Percentiles rank a stretch among this genome's conserved stretches.
These are phyloP conservation scores for Heterobasidion occidentale DNA, from an alignment of 1,284 basidiomycete species.

Conservation along the genomic window DNA sequence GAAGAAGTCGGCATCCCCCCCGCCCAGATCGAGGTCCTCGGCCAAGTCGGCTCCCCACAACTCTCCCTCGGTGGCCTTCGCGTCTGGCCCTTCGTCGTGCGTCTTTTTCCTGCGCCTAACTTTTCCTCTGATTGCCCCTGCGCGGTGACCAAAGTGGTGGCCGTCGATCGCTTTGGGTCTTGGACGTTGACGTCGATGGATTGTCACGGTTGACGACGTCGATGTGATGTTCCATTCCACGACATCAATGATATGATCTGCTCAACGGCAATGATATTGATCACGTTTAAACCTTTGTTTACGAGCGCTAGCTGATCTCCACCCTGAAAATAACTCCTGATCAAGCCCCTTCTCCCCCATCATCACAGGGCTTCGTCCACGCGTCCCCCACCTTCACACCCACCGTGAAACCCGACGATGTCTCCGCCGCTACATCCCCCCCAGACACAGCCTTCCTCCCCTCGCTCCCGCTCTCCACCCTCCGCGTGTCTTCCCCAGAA, in stretches of 20 bases:
- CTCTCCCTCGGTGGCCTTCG: conserved; percentile 49
- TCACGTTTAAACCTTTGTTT: no score
- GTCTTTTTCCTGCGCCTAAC: conserved; percentile 17
- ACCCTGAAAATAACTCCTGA: no score
- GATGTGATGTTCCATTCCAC: no score
- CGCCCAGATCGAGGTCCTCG: conserved; percentile 54
- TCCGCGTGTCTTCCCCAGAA: conserved; percentile 51
- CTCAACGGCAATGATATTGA: no score
- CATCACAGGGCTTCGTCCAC: conserved; percentile 54
- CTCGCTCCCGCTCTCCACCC: conserved; percentile 45
- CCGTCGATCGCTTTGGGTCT: neutral
- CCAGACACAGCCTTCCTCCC: conserved; percentile 41
- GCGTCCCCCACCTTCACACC: conserved; percentile 13
- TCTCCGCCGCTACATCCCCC: conserved; percentile 9
- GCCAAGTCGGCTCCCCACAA: conserved; percentile 55
- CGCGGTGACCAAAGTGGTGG: neutral
- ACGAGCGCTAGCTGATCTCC: no score
- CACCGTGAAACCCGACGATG: neutral
- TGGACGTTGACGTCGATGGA: neutral
- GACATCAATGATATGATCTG: no score
- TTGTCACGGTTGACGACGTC: no score
- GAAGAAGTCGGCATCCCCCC: conserved; percentile 65
- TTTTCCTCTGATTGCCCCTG: neutral
- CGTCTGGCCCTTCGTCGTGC: conserved; percentile 72
- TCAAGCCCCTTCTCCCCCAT: neutral